These are phyloP conservation scores for Eruca vesicaria DNA, from an alignment of 441 rosid genomes.

Conservation along the genomic window DNA sequence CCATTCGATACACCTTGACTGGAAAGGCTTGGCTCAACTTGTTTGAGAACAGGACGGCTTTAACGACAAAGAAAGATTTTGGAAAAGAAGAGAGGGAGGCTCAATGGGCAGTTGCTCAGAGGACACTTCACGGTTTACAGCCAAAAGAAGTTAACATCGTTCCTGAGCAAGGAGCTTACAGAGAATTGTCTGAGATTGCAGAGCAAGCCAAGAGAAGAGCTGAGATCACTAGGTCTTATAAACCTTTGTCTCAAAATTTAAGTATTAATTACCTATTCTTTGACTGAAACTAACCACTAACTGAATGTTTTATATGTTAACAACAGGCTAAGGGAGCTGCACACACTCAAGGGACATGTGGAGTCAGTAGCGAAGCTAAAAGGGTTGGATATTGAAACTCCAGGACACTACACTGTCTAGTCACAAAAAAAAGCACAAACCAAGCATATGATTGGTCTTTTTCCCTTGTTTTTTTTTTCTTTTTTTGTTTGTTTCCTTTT, in stretches of 20 bases:
- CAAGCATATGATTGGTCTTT: not conserved
- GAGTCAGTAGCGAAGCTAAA: slow-evolving; percentile 91
- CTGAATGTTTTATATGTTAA: not conserved
- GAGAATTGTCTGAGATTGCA: slow-evolving; percentile 82
- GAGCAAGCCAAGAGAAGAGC: slow-evolving; percentile 93
- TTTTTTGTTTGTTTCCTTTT: not conserved
- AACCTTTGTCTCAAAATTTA: not conserved
- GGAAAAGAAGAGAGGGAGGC: slow-evolving; percentile 90
- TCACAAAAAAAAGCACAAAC: not conserved
- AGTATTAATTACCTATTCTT: not conserved
- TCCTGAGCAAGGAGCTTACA: slow-evolving; percentile 66
- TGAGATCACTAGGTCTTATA: slow-evolving; percentile 66
- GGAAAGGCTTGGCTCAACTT: slow-evolving; percentile 85
- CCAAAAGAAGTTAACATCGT: slow-evolving; percentile 62
- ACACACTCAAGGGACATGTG: slow-evolving; percentile 89
- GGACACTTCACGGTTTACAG: slow-evolving; percentile 82
- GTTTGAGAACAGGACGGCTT: slow-evolving; percentile 85
- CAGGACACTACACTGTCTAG: slow-evolving; percentile 81
- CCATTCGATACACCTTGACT: slow-evolving; percentile 66
- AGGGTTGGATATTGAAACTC: slow-evolving; percentile 84
- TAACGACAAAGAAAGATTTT: slow-evolving; percentile 82
- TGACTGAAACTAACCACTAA: not conserved
- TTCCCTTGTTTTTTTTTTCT: not conserved
- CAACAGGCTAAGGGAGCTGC: slow-evolving; percentile 91
- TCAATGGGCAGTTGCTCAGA: slow-evolving; percentile 89